phyloP scores from a whole-genome alignment of 169 alveolate species.

The Plasmodium berghei region DNA sequence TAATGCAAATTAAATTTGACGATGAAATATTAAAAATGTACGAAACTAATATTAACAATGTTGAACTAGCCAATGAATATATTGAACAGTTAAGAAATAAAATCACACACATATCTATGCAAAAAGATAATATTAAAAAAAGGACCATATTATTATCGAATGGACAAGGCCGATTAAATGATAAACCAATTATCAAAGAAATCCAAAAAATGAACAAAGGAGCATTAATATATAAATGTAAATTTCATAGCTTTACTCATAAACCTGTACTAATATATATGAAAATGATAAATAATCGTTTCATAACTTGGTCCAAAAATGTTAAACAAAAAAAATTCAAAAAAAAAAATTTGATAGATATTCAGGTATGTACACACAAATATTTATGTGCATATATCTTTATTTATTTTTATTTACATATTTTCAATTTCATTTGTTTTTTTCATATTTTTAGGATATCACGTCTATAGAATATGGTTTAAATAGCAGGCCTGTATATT shows the following conservation, averaged over 20 bases:
- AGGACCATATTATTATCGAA: slow-evolving; percentile 25
- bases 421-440: not conserved
- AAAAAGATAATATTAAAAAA: slow-evolving; percentile 24
- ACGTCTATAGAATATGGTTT: slow-evolving; percentile 48
- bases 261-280: slow-evolving; percentile 46
- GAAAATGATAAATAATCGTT: slow-evolving; percentile 37
- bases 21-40: slow-evolving; percentile 48
- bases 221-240: slow-evolving; percentile 34
- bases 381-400: not conserved
- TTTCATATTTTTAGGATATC: slow-evolving; percentile 24
- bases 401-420: not conserved
- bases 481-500: slow-evolving; percentile 72
- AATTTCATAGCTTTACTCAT: slow-evolving; percentile 44
- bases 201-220: slow-evolving; percentile 46
- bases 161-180: slow-evolving; percentile 57
- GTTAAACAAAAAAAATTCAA: slow-evolving; percentile 24
- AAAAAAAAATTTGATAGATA: slow-evolving; percentile 42
- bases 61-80: slow-evolving; percentile 54
- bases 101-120: not conserved
- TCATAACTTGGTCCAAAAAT: slow-evolving; percentile 52
- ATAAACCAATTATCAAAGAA: slow-evolving; percentile 37
- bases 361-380: slow-evolving; percentile 36
- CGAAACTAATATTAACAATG: slow-evolving; percentile 52
- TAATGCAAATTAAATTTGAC: slow-evolving; percentile 46
- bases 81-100: slow-evolving; percentile 36